Base-by-base conservation (phyloP, 2,329 filamentous ascomycete genomes). In the Phaeosphaeriaceae sp. region DNA sequence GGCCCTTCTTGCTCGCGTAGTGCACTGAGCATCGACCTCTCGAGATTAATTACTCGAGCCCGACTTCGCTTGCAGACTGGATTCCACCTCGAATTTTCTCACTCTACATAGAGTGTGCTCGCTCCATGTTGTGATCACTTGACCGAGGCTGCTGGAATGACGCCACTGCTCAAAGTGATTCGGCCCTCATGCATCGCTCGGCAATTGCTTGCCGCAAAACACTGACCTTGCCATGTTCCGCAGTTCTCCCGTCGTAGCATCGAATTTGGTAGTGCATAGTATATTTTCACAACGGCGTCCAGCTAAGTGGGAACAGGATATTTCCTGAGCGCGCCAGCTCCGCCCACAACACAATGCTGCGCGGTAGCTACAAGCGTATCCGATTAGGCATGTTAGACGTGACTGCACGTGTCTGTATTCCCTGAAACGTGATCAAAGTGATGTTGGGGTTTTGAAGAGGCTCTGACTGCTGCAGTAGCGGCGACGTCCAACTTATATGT, bases 41-140 rank as follows among this genome's bases (percentile, higher is more conserved):
- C 8, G 42, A 46, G 28, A 61, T 64, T 61, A 28, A 66, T 66
- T 66, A 56, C 56, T 50, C 51, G 51, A 54, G 49, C 44, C 60
- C 49, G 17, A 55, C 28, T 53, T 54, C 65, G 62, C 60, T 68
- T 62, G 61, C 61, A 59, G 67, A 60, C 40, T 47, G n/a, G 24
- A 19, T 49, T 54, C 59, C 58, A 64, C 46, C 64, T 67, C 60
- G 59, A 67, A 51, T 52, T 24, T 55, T 48, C 43, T 47, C 55
- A 61, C 58, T 66, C 56, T 67, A 55, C 56, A 58, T 57, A 55
- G 59, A 65, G 57, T 59, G 57, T 49, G 42, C 48, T 32, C n/a
- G 42, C 32, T 19, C 28, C 46, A 49, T 55, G 44, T 56, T 48
- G 49, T 55, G 43, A 53, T 59, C 42, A 53, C n/a, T 40, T 40